Evolutionary conservation across 2,329 filamentous ascomycete genomes (phyloP), one percentile per base, ranked within the genome.

Genomic region (Trichoderma sp.): DNA sequence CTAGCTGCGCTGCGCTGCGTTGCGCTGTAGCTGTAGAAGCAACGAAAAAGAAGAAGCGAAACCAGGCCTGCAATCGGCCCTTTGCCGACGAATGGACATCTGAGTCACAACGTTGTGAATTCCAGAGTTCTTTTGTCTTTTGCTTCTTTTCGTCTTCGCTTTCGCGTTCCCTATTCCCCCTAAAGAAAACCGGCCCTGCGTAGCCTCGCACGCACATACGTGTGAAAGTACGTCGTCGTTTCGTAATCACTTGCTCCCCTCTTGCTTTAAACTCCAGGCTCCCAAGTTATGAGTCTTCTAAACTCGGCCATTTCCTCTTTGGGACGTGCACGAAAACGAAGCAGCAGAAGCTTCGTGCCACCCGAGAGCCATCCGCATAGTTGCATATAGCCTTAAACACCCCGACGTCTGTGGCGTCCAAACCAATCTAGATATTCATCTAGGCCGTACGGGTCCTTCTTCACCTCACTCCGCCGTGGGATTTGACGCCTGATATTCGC

Each of bases 231-330:
- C 69, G 69, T 73, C 60, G 69, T 29, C 69, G 69, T 73, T 73
- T 65, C 69, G 60, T 73, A 73, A 73, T 64, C 60, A 64, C 33
- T 60, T 65, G 35, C 50, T 60, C 50, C 53, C 29, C 31, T 38
- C 50, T 59, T 16, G n/a, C 45, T 14, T 12, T n/a, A 24, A 68
- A 24, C 50, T 38, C 69, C n/a, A 73, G 69, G 69, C 69, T 65
- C 69, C 59, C 67, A 60, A 72, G 56, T 21, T 60, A 50, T 73
- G 69, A 73, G 69, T 73, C 60, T 73, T 45, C n/a, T 33, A 33
- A 29, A 62, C 29, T 65, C 69, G 69, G 69, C 60, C 41, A 73
- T 64, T 65, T 65, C 69, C 60, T 56, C 59, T 73, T 73, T 73
- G 60, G 69, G 69, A 73, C 41, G 41, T 11, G 45, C 56, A 73